Percentiles rank a stretch among this genome's conserved stretches.
phyloP scores from a whole-genome alignment of 2,329 filamentous ascomycete species.

The Cladorrhinum sp. region DNA sequence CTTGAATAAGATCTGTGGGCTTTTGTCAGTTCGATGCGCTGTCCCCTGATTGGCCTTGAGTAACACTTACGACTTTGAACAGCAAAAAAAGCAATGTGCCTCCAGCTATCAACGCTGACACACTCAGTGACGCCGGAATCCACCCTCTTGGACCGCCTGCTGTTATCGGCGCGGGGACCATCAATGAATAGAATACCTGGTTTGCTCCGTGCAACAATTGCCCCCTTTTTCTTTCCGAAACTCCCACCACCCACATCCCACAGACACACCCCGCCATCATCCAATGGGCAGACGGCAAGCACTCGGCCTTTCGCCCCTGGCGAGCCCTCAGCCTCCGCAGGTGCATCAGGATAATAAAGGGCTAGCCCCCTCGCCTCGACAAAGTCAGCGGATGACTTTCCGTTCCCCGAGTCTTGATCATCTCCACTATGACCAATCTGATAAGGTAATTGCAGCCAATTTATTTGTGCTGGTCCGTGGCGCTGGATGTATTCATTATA shows the following conservation, averaged over 20 bases:
- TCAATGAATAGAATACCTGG: constrained; percentile 65
- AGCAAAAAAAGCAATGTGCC: constrained; percentile 72
- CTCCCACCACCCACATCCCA: constrained; percentile 71
- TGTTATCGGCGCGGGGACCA: constrained; percentile 44
- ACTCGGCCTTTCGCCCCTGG: constrained; percentile 39
- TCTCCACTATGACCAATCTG: constrained; percentile 34
- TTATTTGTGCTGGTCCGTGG: constrained; percentile 68
- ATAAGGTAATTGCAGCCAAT: constrained; percentile 70
- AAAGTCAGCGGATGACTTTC: constrained; percentile 38
- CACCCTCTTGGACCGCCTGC: constrained; percentile 59
- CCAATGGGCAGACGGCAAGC: constrained; percentile 71
- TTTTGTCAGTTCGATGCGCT: constrained; percentile 16
- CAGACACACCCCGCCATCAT: constrained; percentile 82
- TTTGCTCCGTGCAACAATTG: constrained; percentile 62
- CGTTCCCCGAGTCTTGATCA: not conserved
- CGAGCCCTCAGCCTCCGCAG: constrained; percentile 42
- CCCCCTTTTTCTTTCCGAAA: constrained; percentile 51
- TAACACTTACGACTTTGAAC: constrained; percentile 62
- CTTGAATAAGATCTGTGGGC: constrained; percentile 64
- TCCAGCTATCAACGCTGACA: constrained; percentile 70
- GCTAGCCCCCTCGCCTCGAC: constrained; percentile 73
- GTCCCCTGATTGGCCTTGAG: not conserved
- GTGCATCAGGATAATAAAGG: constrained; percentile 54
- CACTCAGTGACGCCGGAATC: constrained; percentile 74
- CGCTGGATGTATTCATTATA: constrained; percentile 87